These are phyloP conservation scores for Pyrenochaeta sp. DNA, from an alignment of 2,329 filamentous ascomycete genomes.

Conservation along the genomic window DNA sequence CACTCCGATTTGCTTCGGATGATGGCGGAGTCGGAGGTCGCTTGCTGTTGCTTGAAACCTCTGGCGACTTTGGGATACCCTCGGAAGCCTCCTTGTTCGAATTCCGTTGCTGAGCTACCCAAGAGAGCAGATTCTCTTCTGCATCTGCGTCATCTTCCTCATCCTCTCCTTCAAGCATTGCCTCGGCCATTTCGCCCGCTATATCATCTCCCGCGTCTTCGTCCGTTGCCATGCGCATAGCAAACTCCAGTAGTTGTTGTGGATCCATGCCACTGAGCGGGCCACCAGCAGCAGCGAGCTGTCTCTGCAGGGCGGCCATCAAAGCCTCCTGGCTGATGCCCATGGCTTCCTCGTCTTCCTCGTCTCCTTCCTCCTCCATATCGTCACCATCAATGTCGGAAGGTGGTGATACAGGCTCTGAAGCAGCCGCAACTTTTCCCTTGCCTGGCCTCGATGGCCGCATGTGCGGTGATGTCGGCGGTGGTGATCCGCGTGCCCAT, in stretches of 20 bases:
- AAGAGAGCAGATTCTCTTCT: conserved; percentile 41
- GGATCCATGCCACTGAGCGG: conserved; percentile 53
- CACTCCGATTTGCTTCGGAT: conserved; percentile 30
- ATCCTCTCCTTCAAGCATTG: conserved; percentile 50
- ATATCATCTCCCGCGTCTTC: conserved; percentile 54
- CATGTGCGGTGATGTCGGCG: conserved; percentile 16
- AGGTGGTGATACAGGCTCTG: conserved; percentile 23
- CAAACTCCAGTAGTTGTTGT: conserved; percentile 52
- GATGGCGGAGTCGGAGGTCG: conserved; percentile 32
- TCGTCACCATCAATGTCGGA: conserved; percentile 25
- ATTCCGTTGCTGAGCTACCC: conserved; percentile 45
- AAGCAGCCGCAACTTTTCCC: conserved; percentile 14
- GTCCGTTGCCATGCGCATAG: conserved; percentile 55
- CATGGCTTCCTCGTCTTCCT: conserved; percentile 21
- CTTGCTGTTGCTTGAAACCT: conserved; percentile 15
- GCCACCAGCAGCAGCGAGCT: conserved; percentile 45
- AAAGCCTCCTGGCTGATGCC: conserved; percentile 51
- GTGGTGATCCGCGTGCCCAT: conserved; percentile 32
- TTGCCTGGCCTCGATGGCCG: conserved; percentile 15
- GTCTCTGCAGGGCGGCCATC: conserved; percentile 45
- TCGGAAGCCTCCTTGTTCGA: conserved; percentile 17
- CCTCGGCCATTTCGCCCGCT: conserved; percentile 53
- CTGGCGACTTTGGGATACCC: conserved; percentile 16
- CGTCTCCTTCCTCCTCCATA: conserved; percentile 24
- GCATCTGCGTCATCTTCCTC: conserved; percentile 41